phyloP scores from a whole-genome alignment of 805 yeast species.

The Wickerhamomyces strasburgensis region DNA sequence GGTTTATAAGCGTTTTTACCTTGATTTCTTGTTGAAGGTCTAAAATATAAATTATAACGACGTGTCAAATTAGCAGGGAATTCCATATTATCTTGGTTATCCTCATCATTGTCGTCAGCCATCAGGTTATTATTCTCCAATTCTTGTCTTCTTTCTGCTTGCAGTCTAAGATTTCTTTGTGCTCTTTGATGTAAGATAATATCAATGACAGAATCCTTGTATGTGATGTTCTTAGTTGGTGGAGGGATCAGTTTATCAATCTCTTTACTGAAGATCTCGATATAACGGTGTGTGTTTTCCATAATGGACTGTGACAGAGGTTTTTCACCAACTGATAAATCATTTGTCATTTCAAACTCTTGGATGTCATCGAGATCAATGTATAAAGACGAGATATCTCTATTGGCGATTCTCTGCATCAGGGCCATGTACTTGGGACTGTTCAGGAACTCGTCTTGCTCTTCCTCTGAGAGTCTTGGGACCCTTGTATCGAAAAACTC shows the following conservation, averaged over 20 bases:
- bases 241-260: conserved; percentile 82
- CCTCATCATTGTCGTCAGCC: conserved; percentile 25
- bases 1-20: conserved; percentile 39
- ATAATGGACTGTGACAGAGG: conserved; percentile 53
- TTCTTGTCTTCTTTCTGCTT: conserved; percentile 64
- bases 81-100: conserved; percentile 34
- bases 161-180: conserved; percentile 70
- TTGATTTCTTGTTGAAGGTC: conserved; percentile 53
- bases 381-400: conserved; percentile 63
- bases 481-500: conserved; percentile 33
- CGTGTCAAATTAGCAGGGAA: conserved; percentile 87
- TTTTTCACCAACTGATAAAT: conserved; percentile 24
- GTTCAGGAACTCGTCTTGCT: conserved; percentile 25
- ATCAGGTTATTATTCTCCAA: conserved; percentile 36
- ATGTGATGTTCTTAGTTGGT: conserved; percentile 75
- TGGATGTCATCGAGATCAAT: conserved; percentile 84
- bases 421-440: conserved; percentile 73
- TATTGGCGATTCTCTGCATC: conserved; percentile 77
- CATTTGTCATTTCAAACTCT: conserved; percentile 52
- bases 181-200: conserved; percentile 88
- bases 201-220: conserved; percentile 87
- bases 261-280: conserved; percentile 68
- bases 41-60: conserved; percentile 81
- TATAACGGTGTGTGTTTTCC: conserved; percentile 72
- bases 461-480: conserved; percentile 19